A percentile compares a stretch with the other conserved stretches of the same genome.
Evolutionary conservation across 2,329 filamentous ascomycete species (phyloP).

Genomic region (Penicillium frequentans): DNA sequence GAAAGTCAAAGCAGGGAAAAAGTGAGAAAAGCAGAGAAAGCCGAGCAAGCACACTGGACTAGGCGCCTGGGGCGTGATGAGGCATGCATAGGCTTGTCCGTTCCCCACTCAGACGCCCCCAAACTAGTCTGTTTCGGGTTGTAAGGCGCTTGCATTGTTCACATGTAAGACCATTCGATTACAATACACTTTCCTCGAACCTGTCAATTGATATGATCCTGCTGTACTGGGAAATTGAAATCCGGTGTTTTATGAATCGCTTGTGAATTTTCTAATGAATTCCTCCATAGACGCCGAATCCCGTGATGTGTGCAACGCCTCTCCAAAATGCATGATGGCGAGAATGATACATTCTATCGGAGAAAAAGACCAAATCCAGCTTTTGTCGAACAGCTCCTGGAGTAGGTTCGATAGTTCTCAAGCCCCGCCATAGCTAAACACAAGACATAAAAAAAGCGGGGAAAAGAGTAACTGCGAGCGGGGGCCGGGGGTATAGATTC

Average conservation of each 20-base stretch:
- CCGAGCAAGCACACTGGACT: slow-evolving; percentile 1
- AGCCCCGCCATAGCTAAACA: not conserved
- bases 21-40: not conserved
- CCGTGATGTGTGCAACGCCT: slow-evolving; percentile 10
- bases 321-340: slow-evolving; percentile 8
- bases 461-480: not conserved
- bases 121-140: slow-evolving; percentile 16
- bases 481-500: not conserved
- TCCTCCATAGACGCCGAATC: slow-evolving; percentile 10
- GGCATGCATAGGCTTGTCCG: slow-evolving; percentile 13
- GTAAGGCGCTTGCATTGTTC: slow-evolving; percentile 16
- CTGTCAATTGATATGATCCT: no score
- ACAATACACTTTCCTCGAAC: not conserved
- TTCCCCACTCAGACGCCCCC: slow-evolving; percentile 18
- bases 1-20: not conserved
- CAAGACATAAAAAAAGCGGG: not conserved
- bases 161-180: not conserved
- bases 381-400: not conserved
- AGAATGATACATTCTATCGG: slow-evolving; percentile 1
- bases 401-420: not conserved
- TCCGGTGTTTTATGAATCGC: not conserved
- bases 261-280: slow-evolving; percentile 5
- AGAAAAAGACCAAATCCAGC: not conserved
- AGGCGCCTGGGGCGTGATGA: slow-evolving; percentile 23
- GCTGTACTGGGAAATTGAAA: not conserved